Evolutionary conservation across 306 rosid species (phyloP).

Genomic region (Comarum palustre): DNA sequence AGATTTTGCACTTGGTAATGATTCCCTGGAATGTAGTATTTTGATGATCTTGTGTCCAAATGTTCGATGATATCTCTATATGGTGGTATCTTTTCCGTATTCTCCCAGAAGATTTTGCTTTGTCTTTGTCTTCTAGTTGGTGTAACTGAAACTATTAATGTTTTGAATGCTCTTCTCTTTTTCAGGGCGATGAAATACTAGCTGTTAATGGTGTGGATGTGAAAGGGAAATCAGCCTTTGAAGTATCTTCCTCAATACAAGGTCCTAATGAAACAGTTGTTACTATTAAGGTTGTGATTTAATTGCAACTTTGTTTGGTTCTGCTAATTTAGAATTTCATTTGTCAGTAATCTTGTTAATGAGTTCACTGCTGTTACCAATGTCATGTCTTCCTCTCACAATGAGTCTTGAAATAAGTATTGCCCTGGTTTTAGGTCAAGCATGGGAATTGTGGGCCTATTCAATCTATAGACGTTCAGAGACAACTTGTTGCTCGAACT

Average conservation of each 20-base stretch:
- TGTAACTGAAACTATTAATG: background rate
- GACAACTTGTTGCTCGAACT: conserved; percentile 88
- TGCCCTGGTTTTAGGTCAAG: conserved; percentile 57
- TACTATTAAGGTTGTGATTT: conserved; percentile 68
- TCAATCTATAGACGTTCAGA: conserved; percentile 64
- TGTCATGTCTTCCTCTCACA: conserved; percentile 24
- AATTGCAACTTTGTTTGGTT: conserved; percentile 21
- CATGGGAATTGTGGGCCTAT: conserved; percentile 89
- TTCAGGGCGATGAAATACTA: conserved; percentile 88
- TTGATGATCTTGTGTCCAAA: background rate
- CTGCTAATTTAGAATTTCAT: background rate
- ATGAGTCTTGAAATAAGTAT: conserved; percentile 30
- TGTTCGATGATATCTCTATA: too few relatives aligned
- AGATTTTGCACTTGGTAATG: background rate
- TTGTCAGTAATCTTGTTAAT: conserved; percentile 18
- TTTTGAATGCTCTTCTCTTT: conserved; percentile 13
- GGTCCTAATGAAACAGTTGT: conserved; percentile 91
- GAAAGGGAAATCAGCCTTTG: conserved; percentile 84
- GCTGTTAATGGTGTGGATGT: conserved; percentile 77
- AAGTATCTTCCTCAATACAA: conserved; percentile 77
- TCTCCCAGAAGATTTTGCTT: background rate
- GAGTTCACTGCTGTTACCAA: conserved; percentile 19
- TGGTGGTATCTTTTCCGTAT: background rate
- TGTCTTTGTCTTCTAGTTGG: background rate
- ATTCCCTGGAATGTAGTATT: background rate